These are phyloP conservation scores for Hypoxylon fragiforme DNA, from an alignment of 495 filamentous ascomycete species.

Conservation along the genomic window DNA sequence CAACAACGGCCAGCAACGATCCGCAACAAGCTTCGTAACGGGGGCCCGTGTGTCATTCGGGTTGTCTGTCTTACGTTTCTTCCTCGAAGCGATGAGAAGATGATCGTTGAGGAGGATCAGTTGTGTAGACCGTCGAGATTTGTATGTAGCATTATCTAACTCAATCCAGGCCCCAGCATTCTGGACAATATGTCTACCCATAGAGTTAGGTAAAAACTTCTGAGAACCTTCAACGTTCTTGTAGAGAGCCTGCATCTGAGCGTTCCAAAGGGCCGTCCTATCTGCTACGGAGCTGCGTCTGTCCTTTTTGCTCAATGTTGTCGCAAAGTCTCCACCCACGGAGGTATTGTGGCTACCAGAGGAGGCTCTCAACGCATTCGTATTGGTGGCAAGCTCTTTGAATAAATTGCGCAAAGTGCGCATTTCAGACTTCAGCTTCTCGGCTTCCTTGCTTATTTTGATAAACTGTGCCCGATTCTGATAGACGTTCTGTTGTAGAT, in stretches of 20 bases:
- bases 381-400: conserved; percentile 77
- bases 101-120: conserved; percentile 95
- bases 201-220: conserved; percentile 89
- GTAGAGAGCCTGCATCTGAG: conserved; percentile 85
- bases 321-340: conserved; percentile 45
- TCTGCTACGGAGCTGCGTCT: conserved; percentile 87
- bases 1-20: conserved; percentile 90
- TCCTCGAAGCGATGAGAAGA: conserved; percentile 82
- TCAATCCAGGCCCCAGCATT: conserved; percentile 93
- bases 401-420: conserved; percentile 82
- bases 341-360: conserved; percentile 48
- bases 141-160: conserved; percentile 96
- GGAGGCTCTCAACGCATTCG: conserved; percentile 72
- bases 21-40: conserved; percentile 80
- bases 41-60: conserved; percentile 64
- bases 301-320: conserved; percentile 62
- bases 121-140: conserved; percentile 79
- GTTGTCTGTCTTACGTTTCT: conserved; percentile 81
- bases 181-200: conserved; percentile 86
- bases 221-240: conserved; percentile 95
- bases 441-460: conserved; percentile 97
- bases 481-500: conserved; percentile 95
- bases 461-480: conserved; percentile 99
- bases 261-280: conserved; percentile 92
- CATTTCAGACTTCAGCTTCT: conserved; percentile 97